Conservation (phyloP, 495 filamentous ascomycete genomes). For the Saxophila tyrrhenica region DNA sequence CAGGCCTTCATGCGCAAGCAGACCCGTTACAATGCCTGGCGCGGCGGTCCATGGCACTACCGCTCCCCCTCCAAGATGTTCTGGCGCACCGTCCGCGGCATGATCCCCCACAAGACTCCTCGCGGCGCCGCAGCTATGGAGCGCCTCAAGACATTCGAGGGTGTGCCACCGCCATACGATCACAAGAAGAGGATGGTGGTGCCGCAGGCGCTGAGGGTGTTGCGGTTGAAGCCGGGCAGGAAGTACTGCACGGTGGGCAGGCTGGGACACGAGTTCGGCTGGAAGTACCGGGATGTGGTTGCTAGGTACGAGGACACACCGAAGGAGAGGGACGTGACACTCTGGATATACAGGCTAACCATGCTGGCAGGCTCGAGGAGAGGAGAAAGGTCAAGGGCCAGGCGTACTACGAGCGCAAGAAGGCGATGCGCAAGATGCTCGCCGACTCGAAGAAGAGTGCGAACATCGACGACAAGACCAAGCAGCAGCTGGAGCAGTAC, state of each 20-base stretch:
- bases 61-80: constrained; percentile 96
- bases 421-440: constrained; percentile 78
- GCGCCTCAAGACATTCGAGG: constrained; percentile 99
- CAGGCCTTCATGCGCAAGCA: constrained; percentile 98
- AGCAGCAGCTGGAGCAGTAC: constrained; percentile 57
- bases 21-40: constrained; percentile 97
- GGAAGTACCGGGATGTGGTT: constrained; percentile 99
- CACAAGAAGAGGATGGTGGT: constrained; percentile 99
- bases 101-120: constrained; percentile 99
- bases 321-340: neutral
- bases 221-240: constrained; percentile 91
- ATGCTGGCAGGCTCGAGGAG: constrained; percentile 79
- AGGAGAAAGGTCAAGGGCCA: constrained; percentile 96
- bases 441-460: constrained; percentile 85
- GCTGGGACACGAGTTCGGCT: constrained; percentile 96
- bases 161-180: constrained; percentile 96
- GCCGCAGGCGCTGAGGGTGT: constrained; percentile 88
- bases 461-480: constrained; percentile 65
- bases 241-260: constrained; percentile 99
- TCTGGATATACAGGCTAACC: no score
- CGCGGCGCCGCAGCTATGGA: constrained; percentile 92
- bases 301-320: constrained; percentile 56
- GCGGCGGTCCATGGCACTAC: constrained; percentile 99
- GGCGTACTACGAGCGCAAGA: constrained; percentile 99
- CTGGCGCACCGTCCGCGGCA: constrained; percentile 99